Conservation (phyloP, 805 yeast species). For the Tetrapisispora nanseiensis region DNA sequence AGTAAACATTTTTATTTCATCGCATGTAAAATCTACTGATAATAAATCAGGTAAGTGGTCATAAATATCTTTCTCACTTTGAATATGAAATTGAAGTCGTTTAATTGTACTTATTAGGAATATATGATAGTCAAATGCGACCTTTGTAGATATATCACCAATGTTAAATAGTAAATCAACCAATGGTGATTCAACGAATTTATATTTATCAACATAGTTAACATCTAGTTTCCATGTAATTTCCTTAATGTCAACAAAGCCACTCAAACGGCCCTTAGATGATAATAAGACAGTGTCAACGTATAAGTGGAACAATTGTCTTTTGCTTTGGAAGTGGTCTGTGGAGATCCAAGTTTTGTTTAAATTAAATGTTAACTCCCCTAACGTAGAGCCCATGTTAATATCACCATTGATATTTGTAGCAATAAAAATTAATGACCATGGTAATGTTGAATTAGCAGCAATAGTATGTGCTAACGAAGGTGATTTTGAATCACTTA, state of each 20-base stretch:
- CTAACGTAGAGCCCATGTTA: slow-evolving; percentile 79
- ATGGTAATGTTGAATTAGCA: slow-evolving; percentile 50
- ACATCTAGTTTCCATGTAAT: slow-evolving; percentile 54
- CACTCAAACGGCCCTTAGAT: slow-evolving; percentile 76
- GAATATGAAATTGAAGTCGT: slow-evolving; percentile 43
- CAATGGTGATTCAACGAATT: slow-evolving; percentile 48
- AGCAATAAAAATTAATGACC: slow-evolving; percentile 55
- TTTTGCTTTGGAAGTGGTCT: slow-evolving; percentile 56
- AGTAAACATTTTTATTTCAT: slow-evolving; percentile 48
- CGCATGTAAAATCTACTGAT: slow-evolving; percentile 40
- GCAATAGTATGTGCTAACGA: slow-evolving; percentile 25
- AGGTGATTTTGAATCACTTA: neutral
- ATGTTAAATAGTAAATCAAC: slow-evolving; percentile 53
- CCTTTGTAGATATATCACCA: slow-evolving; percentile 44
- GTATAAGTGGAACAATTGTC: slow-evolving; percentile 59
- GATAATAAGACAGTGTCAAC: slow-evolving; percentile 40
- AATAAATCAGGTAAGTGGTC: slow-evolving; percentile 50
- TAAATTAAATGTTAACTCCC: slow-evolving; percentile 45
- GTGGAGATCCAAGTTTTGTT: slow-evolving; percentile 62
- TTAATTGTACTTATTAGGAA: slow-evolving; percentile 55
- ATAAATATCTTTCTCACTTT: slow-evolving; percentile 51
- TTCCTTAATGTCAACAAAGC: slow-evolving; percentile 42
- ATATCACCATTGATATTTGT: slow-evolving; percentile 44
- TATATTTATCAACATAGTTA: slow-evolving; percentile 49
- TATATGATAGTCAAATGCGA: slow-evolving; percentile 77